Evolutionary conservation across 2,329 filamentous ascomycete genomes (phyloP), one percentile per base, ranked within the genome.

Genomic region (Tolypocladium pustulatum): DNA sequence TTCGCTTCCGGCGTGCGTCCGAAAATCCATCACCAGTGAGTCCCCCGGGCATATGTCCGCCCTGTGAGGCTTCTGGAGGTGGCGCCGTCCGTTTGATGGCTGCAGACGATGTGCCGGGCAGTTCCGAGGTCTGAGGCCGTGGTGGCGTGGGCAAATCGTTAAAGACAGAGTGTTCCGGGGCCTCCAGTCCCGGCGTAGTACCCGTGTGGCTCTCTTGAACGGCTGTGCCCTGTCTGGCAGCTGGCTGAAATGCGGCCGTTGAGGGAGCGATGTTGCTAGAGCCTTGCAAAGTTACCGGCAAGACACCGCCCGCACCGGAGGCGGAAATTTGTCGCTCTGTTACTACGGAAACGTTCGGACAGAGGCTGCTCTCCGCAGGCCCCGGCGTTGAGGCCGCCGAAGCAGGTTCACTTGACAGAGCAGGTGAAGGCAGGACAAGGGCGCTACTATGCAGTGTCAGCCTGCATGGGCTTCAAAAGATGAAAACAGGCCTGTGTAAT

Each of bases 401-500:
- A 65, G 80, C 83, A 20, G 76, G 74, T 61, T 86, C 83, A 62
- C 87, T 81, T 67, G 83, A 88, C 13, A 82, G 79, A 15, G 84
- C 79, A 37, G 86, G 84, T 17, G 86, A 87, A 8, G 84, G 82
- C 55, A 87, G 76, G 25, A 81, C 73, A 38, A 71, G 64, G 59
- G 68, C 62, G 25, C 15, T 43, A 38, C 60, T 58, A 37, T 22
- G 37, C 32, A n/a, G 15, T 13, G 58, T 57, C 43, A 60, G 59
- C 58, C 3, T 27, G 38, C 17, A n/a, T 30, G 4, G n/a, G 5
- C 20, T 20, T 22, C 41, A n/a, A 34, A n/a, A 9, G 27, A 57
- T 5, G 37, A n/a, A 25, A 46, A 32, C 7, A 17, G 27, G 37
- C 15, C 27, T n/a, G 25, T 8, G n/a, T 6, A 2, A n/a, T 15